Evolutionary conservation across 1,284 basidiomycete genomes (phyloP), one percentile per base, ranked within the genome.

Genomic region (Tilletia walkeri): DNA sequence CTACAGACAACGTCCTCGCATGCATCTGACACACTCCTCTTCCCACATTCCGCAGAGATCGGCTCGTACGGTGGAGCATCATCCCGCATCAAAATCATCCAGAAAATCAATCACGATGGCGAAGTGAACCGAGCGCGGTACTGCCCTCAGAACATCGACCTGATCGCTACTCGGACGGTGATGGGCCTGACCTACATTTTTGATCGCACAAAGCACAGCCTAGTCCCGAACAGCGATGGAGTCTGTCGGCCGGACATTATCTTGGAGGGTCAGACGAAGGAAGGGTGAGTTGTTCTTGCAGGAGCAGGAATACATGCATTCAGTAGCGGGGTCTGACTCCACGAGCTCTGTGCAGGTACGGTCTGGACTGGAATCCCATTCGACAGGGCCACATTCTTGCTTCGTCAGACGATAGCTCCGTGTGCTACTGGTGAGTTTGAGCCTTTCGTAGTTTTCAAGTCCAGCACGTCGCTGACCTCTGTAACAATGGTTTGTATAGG

Each of bases 111-210:
- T 84, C 96, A 99, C 84, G 89, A 89, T 9, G 94, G 94, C 66
- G 96, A 99, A 84, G 93, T 99, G 80, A 99, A 99, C 85, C 87
- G 95, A 49, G 96, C 96, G 70, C 88, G 96, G 61, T 99, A 99
- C 85, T 98, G 97, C 93, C 96, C 96, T 16, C 95, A 98, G 85
- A 99, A 99, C 82, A 92, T 93, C 5, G 93, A 99, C 85, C 85
- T 99, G 76, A 93, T 99, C 75, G 96, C 96, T 1, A 99, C 95
- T 9, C 95, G 98, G 78, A 87, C 94, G 10, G 89, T 95, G 7
- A 89, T 88, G 4, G 96, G 96, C 16, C 92, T 95, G 76, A 93
- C 97, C 10, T 88, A 92, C 75, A 86, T 99, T 48, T 99, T 99
- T 85, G 96, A 99, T 85, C 87, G 96, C 70, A 99, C 96, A 65